Evolutionary conservation across 495 filamentous ascomycete genomes (phyloP), one percentile per base, ranked within the genome.

Genomic region (Podospora conica): DNA sequence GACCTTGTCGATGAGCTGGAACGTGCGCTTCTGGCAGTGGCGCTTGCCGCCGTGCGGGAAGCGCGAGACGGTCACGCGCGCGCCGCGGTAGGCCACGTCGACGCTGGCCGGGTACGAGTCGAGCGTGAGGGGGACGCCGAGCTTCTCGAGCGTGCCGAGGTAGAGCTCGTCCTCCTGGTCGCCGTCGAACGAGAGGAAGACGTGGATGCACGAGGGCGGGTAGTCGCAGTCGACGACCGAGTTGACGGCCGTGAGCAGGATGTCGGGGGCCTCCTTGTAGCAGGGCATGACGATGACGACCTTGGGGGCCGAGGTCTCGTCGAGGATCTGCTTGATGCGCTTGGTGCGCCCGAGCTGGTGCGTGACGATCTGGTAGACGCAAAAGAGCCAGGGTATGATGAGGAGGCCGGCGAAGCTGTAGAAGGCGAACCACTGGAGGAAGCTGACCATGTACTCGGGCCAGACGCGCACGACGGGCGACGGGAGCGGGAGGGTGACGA

Each of bases 201-300:
- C 88, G 75, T 98, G 95, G 55, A 98, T 89, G 75, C 95, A 98
- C 9, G 89, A 88, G 10, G 92, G 86, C 22, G 95, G 95, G 70
- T 98, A 98, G 65, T 97, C 94, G 79, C 93, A 96, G 68, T 94
- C 89, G 23, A 97, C 93, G 12, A 97, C 89, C 0, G 94, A 97
- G 75, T 97, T 88, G 60, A 97, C 85, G 3, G 95, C 96, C 29
- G 91, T 90, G 60, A 98, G 81, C 66, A 98, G 78, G n/a, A 96
- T 81, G 0, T 89, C 89, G 3, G 93, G 90, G 9, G 91, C 87
- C 76, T 98, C 95, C 74, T 96, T 96, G 79, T 96, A 98, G 70
- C 92, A 95, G 3, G 95, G 95, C 92, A 98, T 97, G 55, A 98
- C 90, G 63, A 98, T 92, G 54, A 98, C 93, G 8, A 96, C 92